phyloP scores from a whole-genome alignment of 371 early-diverging fungal species.

The Saksenaea oblongispora region DNA sequence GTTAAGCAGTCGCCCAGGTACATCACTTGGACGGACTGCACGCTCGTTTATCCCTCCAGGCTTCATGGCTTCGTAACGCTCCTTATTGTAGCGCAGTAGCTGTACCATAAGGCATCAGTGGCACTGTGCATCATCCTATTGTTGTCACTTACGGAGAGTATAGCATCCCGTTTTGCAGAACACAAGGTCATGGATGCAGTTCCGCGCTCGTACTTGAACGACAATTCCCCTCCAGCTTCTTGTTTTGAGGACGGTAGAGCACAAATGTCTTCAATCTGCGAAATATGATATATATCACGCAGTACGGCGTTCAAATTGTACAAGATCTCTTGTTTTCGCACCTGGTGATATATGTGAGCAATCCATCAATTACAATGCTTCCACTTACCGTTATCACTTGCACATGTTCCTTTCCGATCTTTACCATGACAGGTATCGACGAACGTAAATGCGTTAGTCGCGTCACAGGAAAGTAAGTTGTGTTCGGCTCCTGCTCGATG shows the following conservation, averaged over 20 bases:
- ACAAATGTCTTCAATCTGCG: slow-evolving; percentile 78
- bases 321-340: slow-evolving; percentile 64
- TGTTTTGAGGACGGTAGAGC: slow-evolving; percentile 51
- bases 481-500: slow-evolving; percentile 66
- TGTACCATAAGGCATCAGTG: too few relatives aligned
- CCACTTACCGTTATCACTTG: slow-evolving; percentile 69
- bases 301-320: slow-evolving; percentile 68
- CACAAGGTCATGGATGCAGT: slow-evolving; percentile 70
- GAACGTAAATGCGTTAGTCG: slow-evolving; percentile 58
- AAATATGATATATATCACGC: slow-evolving; percentile 86
- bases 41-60: slow-evolving; percentile 68
- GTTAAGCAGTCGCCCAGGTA: slow-evolving; percentile 89
- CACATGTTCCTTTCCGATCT: slow-evolving; percentile 80
- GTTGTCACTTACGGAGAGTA: slow-evolving; percentile 50
- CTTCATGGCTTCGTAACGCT: slow-evolving; percentile 68
- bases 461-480: slow-evolving; percentile 63
- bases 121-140: too few relatives aligned
- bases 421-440: slow-evolving; percentile 76
- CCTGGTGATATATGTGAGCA: slow-evolving; percentile 11
- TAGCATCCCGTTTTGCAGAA: slow-evolving; percentile 73
- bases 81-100: slow-evolving; percentile 68
- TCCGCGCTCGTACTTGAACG: slow-evolving; percentile 74
- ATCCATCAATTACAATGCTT: too few relatives aligned
- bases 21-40: slow-evolving; percentile 83
- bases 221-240: slow-evolving; percentile 73